phyloP scores from a whole-genome alignment of 2,329 filamentous ascomycete genomes.

The Setomelanomma holmii region DNA sequence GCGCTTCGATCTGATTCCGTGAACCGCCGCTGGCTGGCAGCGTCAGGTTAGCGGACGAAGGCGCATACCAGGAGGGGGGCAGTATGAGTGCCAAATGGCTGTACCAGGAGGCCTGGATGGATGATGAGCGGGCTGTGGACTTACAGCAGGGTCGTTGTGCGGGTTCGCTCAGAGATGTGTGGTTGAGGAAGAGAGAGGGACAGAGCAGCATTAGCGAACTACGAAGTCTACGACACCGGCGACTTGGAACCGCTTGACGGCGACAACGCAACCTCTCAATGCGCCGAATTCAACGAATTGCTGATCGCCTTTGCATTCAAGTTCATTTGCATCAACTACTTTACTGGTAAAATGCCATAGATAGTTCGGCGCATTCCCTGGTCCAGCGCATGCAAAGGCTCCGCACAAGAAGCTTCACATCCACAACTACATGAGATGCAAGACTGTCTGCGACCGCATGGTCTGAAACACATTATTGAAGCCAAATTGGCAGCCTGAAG shows the following conservation, averaged over 20 bases:
- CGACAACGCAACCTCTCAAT: constrained; percentile 30
- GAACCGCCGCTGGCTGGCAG: constrained; percentile 45
- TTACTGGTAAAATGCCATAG: constrained; percentile 5
- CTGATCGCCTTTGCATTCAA: constrained; percentile 25
- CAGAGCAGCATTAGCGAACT: constrained; percentile 31
- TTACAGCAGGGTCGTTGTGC: constrained; percentile 33
- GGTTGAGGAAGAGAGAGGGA: constrained; percentile 32
- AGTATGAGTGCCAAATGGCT: constrained; percentile 18
- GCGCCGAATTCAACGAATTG: constrained; percentile 20
- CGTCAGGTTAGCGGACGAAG: constrained; percentile 40
- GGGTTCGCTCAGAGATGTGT: constrained; percentile 28
- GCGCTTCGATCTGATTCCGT: constrained; percentile 44
- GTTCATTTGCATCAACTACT: constrained; percentile 14
- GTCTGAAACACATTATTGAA: constrained; percentile 22
- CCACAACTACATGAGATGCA: constrained; percentile 11
- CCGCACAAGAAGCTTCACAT: constrained; percentile 17
- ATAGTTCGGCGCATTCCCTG: constrained; percentile 8
- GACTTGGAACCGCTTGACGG: constrained; percentile 33
- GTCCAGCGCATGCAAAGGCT: constrained; percentile 20
- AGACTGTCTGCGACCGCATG: neutral
- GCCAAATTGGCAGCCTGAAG: constrained; percentile 18
- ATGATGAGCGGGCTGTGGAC: constrained; percentile 25
- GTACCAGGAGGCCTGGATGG: constrained; percentile 16
- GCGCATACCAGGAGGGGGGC: constrained; percentile 26
- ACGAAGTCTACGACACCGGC: constrained; percentile 32